Base-by-base conservation (phyloP, 2,329 filamentous ascomycete genomes). In the Sordariomycetes sp. region DNA sequence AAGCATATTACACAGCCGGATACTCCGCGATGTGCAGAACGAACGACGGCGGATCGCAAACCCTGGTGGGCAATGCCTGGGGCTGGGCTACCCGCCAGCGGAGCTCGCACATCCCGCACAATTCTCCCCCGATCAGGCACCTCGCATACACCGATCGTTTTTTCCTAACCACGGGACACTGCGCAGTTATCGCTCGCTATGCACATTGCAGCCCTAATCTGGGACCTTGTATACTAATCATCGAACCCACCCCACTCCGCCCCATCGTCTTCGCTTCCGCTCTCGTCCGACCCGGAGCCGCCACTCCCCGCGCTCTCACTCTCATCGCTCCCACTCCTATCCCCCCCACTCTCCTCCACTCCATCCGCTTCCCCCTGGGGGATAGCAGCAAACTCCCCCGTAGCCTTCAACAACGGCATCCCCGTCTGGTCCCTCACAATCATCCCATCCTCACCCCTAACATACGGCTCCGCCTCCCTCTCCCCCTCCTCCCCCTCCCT, bases 391-490 rank as follows among this genome's bases (percentile, higher is more conserved):
- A 61, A 60, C 59, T 62, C 62, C 1, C 70, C 73, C 14, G 71
- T 74, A 1, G 66, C 64, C 62, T 69, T 71, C 58, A 72, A 61
- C 6, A 74, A 64, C 10, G 70, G 71, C 69, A 70, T 72, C 20
- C 71, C 72, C 62, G 68, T 66, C 59, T 69, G 53, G 60, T 77
- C 72, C 61, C 72, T 69, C 3, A 76, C 73, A 55, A 84, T 73
- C 62, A 72, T 75, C 0, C 83, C 83, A 54, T 77, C 74, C 32
- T 79, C 76, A 63, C 81, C 82, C 61, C 81, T 71, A 57, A 80
- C 70, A 55, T 81, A 76, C 1, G 81, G 80, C 53, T 76, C 81
- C 60, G 82, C 69, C 2, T 62, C 63, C 50, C 58, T 37, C 32
- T 24, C 54, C 25, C 61, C 67, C 37, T 62, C 60, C 48, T 46